phyloP scores from a whole-genome alignment of 2,329 filamentous ascomycete species.

The Cordyceps javanica region DNA sequence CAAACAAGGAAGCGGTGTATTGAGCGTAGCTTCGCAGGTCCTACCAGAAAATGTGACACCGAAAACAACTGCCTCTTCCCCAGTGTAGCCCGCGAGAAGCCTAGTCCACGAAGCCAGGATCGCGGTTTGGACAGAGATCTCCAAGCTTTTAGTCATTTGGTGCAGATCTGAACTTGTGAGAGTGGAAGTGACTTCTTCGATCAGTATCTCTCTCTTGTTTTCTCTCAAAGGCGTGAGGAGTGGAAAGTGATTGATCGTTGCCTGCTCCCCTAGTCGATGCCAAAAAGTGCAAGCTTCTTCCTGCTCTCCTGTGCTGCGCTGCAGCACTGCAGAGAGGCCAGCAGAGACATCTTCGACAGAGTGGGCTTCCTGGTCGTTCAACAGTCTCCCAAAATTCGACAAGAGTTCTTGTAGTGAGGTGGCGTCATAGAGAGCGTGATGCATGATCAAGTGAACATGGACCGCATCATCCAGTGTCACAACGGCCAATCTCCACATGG shows the following conservation, averaged over 20 bases:
- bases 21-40: slow-evolving; percentile 50
- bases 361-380: background rate
- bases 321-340: slow-evolving; percentile 37
- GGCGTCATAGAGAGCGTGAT: slow-evolving; percentile 85
- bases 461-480: slow-evolving; percentile 21
- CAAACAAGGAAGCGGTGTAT: slow-evolving; percentile 69
- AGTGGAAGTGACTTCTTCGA: slow-evolving; percentile 29
- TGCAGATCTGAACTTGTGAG: slow-evolving; percentile 45
- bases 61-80: slow-evolving; percentile 68
- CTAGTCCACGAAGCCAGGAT: slow-evolving; percentile 74
- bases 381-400: slow-evolving; percentile 42
- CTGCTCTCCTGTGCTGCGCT: slow-evolving; percentile 23
- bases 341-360: slow-evolving; percentile 23
- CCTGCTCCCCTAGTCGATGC: slow-evolving; percentile 45
- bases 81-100: slow-evolving; percentile 68
- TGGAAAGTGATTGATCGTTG: slow-evolving; percentile 66
- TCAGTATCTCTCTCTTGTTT: slow-evolving; percentile 24
- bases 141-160: slow-evolving; percentile 44
- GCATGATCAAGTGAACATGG: slow-evolving; percentile 46
- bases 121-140: slow-evolving; percentile 69
- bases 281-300: slow-evolving; percentile 52
- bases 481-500: slow-evolving; percentile 59
- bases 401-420: slow-evolving; percentile 63
- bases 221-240: slow-evolving; percentile 59
- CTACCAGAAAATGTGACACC: slow-evolving; percentile 77